Conservation (phyloP, 2,329 filamentous ascomycete species). For the Raffaelea deltoideospora region DNA sequence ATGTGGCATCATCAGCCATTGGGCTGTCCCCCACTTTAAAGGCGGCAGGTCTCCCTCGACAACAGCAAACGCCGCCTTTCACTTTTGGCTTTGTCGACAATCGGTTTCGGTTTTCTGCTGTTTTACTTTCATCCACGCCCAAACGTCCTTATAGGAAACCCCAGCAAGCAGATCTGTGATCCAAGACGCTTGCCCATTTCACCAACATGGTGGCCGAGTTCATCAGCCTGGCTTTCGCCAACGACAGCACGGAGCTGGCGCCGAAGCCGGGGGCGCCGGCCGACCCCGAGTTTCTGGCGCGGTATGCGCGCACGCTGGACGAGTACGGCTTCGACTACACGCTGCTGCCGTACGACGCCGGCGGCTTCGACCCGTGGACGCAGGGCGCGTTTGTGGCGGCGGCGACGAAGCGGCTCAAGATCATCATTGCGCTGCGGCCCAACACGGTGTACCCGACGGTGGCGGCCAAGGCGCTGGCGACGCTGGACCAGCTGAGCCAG, state of each 20-base stretch:
- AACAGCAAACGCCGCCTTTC: too few species aligned
- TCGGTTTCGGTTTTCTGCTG: too few species aligned
- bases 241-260: conserved; percentile 38
- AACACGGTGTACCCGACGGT: conserved; percentile 49
- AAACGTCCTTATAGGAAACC: too few species aligned
- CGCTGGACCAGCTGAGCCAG: conserved; percentile 41
- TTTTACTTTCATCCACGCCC: too few species aligned
- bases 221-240: conserved; percentile 42
- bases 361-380: conserved; percentile 40
- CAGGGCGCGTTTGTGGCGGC: conserved; percentile 41
- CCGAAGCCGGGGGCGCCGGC: conserved; percentile 31
- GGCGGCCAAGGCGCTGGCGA: conserved; percentile 45
- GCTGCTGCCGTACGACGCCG: conserved; percentile 42
- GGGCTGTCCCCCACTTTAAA: too few species aligned
- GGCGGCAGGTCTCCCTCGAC: too few species aligned
- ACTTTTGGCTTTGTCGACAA: too few species aligned
- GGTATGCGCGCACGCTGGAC: conserved; percentile 41
- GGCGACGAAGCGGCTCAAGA: conserved; percentile 41
- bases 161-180: too few species aligned
- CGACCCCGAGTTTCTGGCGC: conserved; percentile 38
- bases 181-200: too few species aligned
- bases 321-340: conserved; percentile 49
- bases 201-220: conserved; percentile 33
- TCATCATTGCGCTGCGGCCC: conserved; percentile 46
- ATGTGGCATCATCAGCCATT: too few species aligned